Conservation (phyloP, 306 rosid genomes). For the Phaseolus lunatus region DNA sequence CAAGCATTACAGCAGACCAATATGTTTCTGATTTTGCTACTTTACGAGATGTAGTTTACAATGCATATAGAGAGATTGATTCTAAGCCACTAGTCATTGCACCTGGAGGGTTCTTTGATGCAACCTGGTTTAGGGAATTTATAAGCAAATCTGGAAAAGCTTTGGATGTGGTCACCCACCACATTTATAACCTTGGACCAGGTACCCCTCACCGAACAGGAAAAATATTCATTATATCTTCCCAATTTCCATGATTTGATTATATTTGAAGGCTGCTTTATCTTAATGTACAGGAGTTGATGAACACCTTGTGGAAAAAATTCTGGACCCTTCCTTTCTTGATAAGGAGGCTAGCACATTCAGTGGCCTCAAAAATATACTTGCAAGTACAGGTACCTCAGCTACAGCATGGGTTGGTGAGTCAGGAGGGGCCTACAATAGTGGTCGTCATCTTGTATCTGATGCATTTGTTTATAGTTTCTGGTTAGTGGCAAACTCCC, state of each 20-base stretch:
- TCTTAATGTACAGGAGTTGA: constrained; percentile 70
- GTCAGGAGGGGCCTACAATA: constrained; percentile 97
- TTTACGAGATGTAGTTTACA: constrained; percentile 59
- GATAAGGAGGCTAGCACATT: constrained; percentile 67
- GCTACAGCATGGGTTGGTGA: constrained; percentile 96
- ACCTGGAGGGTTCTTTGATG: constrained; percentile 96
- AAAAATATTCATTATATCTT: not conserved
- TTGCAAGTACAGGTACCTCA: constrained; percentile 61
- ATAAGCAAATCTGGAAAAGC: constrained; percentile 55
- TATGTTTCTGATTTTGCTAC: constrained; percentile 70
- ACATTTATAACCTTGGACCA: constrained; percentile 92
- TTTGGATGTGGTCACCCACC: constrained; percentile 79
- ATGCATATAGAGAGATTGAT: constrained; percentile 52
- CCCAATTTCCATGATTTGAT: constrained; percentile 14
- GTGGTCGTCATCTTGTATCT: constrained; percentile 82
- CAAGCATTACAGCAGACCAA: constrained; percentile 70
- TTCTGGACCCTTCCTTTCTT: constrained; percentile 75
- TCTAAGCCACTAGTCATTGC: constrained; percentile 79
- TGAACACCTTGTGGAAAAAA: constrained; percentile 73
- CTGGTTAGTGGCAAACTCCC: constrained; percentile 64
- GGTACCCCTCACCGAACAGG: constrained; percentile 52
- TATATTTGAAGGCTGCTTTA: constrained; percentile 1
- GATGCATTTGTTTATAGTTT: constrained; percentile 87
- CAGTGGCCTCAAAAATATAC: constrained; percentile 57
- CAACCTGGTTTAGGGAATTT: constrained; percentile 77